Conservation (phyloP, 495 filamentous ascomycete species). For the Hypoxylon lenormandii region DNA sequence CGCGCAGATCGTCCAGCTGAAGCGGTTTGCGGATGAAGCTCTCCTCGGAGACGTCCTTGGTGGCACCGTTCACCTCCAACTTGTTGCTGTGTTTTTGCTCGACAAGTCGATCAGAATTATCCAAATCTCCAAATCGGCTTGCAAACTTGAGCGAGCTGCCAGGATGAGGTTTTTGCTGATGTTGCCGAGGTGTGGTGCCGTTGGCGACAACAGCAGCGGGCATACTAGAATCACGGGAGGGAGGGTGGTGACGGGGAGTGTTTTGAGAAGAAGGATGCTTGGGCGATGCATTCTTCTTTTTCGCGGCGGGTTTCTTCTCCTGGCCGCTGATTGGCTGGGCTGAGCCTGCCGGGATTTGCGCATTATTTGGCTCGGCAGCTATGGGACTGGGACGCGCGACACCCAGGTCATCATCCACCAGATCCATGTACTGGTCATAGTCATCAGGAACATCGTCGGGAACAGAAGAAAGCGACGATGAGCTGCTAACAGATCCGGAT, state of each 20-base stretch:
- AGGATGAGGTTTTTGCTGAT: conserved; percentile 22
- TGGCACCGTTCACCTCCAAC: conserved; percentile 39
- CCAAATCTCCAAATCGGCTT: conserved; percentile 42
- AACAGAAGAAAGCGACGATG: conserved; percentile 57
- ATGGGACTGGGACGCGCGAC: conserved; percentile 46
- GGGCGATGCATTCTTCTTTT: conserved; percentile 52
- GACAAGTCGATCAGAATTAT: conserved; percentile 28
- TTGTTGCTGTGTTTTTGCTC: conserved; percentile 44
- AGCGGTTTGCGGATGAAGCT: conserved; percentile 48
- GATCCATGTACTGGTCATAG: conserved; percentile 47
- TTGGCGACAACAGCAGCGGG: conserved; percentile 42
- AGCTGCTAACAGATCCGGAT: conserved; percentile 53
- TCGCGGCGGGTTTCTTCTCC: conserved; percentile 51
- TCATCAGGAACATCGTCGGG: conserved; percentile 53
- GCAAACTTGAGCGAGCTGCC: conserved; percentile 35
- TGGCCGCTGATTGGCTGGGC: conserved; percentile 50
- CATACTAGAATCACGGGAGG: conserved; percentile 50
- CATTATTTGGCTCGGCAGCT: conserved; percentile 45
- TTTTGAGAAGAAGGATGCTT: conserved; percentile 47
- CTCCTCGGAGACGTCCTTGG: conserved; percentile 35
- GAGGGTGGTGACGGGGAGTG: conserved; percentile 36
- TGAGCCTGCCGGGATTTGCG: conserved; percentile 50
- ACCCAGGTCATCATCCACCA: conserved; percentile 43
- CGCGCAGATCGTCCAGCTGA: conserved; percentile 17
- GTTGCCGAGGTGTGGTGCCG: conserved; percentile 28